phyloP scores from a whole-genome alignment of 257 asterid species.

The Nicotiana tomentosiformis region DNA sequence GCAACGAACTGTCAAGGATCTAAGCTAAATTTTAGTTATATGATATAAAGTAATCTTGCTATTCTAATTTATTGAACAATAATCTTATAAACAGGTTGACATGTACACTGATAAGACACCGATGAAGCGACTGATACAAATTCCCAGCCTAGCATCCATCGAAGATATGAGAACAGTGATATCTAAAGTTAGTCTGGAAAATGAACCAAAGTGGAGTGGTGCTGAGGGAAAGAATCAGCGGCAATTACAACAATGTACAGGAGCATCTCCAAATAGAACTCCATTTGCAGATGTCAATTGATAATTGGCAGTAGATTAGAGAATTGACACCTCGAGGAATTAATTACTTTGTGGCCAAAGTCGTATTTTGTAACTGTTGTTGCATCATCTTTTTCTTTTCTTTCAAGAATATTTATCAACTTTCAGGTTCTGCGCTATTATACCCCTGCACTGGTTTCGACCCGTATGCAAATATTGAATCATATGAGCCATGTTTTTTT shows the following conservation, averaged over 20 bases:
- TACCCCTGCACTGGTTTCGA: too few species aligned
- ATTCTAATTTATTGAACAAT: neutral
- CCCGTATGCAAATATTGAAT: too few species aligned
- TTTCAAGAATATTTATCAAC: neutral
- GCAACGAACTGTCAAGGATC: neutral
- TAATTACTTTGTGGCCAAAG: neutral
- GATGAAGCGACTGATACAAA: constrained; percentile 35
- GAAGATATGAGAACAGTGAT: constrained; percentile 57
- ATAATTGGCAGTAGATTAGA: neutral
- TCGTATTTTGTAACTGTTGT: neutral
- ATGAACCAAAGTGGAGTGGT: constrained; percentile 18
- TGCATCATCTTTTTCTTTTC: neutral
- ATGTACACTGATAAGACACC: constrained; percentile 45
- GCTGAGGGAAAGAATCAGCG: constrained; percentile 34
- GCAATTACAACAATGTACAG: constrained; percentile 1
- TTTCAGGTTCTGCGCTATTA: neutral
- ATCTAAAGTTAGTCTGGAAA: constrained; percentile 23
- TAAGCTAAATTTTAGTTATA: neutral
- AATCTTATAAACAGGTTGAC: constrained; percentile 45
- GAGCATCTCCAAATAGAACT: constrained; percentile 37
- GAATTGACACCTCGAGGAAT: neutral
- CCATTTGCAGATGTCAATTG: constrained; percentile 63
- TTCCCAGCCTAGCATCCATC: constrained; percentile 54
- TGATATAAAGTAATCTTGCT: neutral
- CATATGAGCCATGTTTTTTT: too few species aligned